Conservation (phyloP, 225 moss, liverwort and hornwort species). For the Marchantia polymorpha region DNA sequence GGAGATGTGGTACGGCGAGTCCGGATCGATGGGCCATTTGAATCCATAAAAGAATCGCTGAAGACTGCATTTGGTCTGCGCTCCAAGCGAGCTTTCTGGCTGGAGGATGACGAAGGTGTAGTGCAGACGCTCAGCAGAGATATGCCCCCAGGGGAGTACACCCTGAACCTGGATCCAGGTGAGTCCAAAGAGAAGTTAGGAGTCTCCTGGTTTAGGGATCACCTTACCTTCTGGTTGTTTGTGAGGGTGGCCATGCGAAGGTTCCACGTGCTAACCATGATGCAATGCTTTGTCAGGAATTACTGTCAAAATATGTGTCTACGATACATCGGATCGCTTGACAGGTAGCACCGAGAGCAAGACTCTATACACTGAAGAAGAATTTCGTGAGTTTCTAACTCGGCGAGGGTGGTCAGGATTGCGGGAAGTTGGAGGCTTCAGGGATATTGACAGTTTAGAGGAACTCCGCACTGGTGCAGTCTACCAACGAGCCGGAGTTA, state of each 20-base stretch:
- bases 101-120: constrained; percentile 90
- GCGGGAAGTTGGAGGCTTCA: constrained; percentile 74
- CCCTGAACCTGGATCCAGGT: constrained; percentile 88
- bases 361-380: constrained; percentile 87
- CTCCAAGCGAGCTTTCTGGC: constrained; percentile 91
- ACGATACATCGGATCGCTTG: constrained; percentile 57
- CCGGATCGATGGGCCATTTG: constrained; percentile 85
- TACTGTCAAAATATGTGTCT: constrained; percentile 72
- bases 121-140: constrained; percentile 93
- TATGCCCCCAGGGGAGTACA: constrained; percentile 80
- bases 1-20: constrained; percentile 73
- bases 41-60: constrained; percentile 96
- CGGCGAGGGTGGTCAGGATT: constrained; percentile 90
- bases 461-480: constrained; percentile 70
- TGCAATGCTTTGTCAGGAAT: constrained; percentile 52
- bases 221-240: not conserved
- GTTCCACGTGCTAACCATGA: constrained; percentile 3
- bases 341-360: constrained; percentile 80
- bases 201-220: not conserved
- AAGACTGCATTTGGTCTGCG: constrained; percentile 90
- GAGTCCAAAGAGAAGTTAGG: constrained; percentile 3
- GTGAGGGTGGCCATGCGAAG: not conserved
- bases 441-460: constrained; percentile 85
- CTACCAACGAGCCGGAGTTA: constrained; percentile 59
- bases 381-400: constrained; percentile 76